Conservation (phyloP, 306 rosid species). For the Cercis canadensis region DNA sequence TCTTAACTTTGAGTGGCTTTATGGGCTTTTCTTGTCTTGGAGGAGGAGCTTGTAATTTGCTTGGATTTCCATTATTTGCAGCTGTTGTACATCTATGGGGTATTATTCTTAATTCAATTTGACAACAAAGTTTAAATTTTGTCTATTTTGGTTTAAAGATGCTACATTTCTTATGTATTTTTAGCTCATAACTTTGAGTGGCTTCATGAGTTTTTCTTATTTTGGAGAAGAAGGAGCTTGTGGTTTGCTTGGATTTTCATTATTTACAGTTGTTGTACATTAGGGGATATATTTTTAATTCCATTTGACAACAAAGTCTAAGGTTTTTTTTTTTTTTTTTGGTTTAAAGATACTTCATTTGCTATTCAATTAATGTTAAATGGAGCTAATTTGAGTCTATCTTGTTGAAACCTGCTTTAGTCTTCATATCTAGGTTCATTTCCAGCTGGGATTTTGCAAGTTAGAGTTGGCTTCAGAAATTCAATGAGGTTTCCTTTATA, state of each 20-base stretch:
- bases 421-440: constrained; percentile 63
- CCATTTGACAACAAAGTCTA: neutral
- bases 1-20: neutral
- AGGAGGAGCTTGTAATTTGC: constrained; percentile 6
- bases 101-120: neutral
- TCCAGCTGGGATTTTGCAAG: constrained; percentile 60
- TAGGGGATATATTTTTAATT: neutral
- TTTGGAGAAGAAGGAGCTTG: too few relatives aligned
- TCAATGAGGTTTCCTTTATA: constrained; percentile 44
- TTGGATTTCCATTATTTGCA: constrained; percentile 6
- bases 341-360: neutral
- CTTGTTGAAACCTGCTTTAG: constrained; percentile 49
- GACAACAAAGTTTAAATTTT: neutral
- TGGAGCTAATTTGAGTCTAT: constrained; percentile 37
- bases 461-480: constrained; percentile 52
- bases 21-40: neutral
- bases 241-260: too few relatives aligned
- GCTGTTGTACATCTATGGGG: constrained; percentile 9
- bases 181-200: too few relatives aligned
- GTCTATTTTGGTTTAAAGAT: neutral
- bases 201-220: neutral
- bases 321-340: constrained; percentile 2
- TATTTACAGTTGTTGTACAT: too few relatives aligned
- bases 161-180: neutral
- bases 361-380: constrained; percentile 6